Percentiles rank a stretch among this genome's conserved stretches.
Evolutionary conservation across 116 monocot species (phyloP).

Genomic region (Dioscorea cayenensis): DNA sequence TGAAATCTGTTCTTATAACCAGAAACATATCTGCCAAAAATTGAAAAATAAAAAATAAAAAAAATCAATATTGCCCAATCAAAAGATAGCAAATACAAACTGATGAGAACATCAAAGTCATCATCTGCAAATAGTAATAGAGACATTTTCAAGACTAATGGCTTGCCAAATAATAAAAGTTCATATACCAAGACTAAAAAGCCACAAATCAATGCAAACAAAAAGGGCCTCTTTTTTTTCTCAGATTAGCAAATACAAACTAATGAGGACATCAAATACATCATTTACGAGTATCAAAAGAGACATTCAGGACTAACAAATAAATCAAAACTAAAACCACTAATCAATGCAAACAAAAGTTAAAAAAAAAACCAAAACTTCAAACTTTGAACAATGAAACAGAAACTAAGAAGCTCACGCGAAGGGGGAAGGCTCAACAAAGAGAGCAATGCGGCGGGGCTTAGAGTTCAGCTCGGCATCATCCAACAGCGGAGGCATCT

Average conservation of each 20-base stretch:
- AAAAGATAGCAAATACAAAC: neutral
- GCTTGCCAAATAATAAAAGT: too few species aligned
- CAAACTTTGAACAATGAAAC: neutral
- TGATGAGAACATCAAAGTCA: neutral
- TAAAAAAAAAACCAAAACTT: neutral
- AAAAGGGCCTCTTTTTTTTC: too few species aligned
- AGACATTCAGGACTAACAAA: too few species aligned
- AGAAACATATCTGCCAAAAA: constrained; percentile 72
- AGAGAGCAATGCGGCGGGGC: constrained; percentile 84
- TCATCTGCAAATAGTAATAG: neutral
- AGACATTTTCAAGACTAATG: too few species aligned
- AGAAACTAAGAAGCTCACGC: constrained; percentile 35
- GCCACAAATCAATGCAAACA: too few species aligned
- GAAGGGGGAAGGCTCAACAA: constrained; percentile 87
- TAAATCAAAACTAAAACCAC: too few species aligned
- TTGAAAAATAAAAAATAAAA: neutral
- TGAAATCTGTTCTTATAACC: constrained; percentile 96
- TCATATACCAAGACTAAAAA: too few species aligned
- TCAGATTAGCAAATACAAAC: too few species aligned
- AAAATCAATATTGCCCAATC: neutral
- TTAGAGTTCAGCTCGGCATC: constrained; percentile 20
- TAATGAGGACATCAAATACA: too few species aligned
- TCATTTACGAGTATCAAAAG: too few species aligned
- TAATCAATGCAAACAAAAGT: neutral
- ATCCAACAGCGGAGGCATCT: constrained; percentile 20